A percentile compares a stretch with the other conserved stretches of the same genome.
These are phyloP conservation scores for Solanum tacnaense DNA, from an alignment of 257 asterid genomes.

Conservation along the genomic window DNA sequence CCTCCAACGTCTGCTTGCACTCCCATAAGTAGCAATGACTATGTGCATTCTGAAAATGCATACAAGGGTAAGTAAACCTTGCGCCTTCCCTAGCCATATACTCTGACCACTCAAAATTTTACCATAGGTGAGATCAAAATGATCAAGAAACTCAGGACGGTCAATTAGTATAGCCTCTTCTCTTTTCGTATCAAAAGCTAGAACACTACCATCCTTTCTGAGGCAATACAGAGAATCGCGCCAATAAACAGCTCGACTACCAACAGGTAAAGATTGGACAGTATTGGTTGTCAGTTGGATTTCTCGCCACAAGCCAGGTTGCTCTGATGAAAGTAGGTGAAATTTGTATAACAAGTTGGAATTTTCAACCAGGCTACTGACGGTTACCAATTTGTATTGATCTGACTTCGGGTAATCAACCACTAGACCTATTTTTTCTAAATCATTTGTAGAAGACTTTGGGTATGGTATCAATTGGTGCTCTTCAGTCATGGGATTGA, in stretches of 20 bases:
- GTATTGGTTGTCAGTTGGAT: neutral
- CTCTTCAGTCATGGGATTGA: neutral
- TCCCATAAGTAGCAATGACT: neutral
- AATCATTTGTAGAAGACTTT: neutral
- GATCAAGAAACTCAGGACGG: neutral
- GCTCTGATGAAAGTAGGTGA: neutral
- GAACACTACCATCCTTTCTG: neutral
- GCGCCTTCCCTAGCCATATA: neutral
- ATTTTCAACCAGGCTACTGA: neutral
- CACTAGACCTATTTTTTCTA: neutral
- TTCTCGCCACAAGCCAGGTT: neutral
- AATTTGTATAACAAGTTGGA: neutral
- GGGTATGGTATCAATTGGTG: neutral
- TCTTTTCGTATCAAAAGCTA: neutral
- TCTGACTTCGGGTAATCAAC: neutral
- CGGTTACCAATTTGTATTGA: neutral
- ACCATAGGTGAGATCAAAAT: neutral
- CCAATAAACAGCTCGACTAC: neutral
- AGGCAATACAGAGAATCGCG: neutral
- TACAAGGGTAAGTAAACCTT: neutral
- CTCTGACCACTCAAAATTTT: neutral
- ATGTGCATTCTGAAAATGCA: neutral
- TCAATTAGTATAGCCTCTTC: neutral
- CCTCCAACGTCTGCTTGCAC: neutral
- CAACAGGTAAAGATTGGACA: neutral